Base-by-base conservation (phyloP, 73 alveolate genomes). In the Paramecium biaurelia region DNA sequence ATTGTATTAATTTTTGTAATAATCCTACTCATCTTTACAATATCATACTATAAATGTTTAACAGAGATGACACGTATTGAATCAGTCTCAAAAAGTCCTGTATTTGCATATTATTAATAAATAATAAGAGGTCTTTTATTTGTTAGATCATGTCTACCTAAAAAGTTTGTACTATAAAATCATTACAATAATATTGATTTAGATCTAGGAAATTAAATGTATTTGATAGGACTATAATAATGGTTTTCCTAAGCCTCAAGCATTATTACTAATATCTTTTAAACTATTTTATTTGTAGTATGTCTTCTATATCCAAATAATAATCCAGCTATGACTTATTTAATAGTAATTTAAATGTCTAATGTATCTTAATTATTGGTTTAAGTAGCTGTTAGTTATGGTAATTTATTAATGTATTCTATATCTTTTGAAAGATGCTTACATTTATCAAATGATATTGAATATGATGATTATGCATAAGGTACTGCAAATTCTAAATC, bases 71-170 rank as follows among this genome's bases (percentile, higher is more conserved):
- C 76, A 10, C 57, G 92, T 37, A 85, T 85, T 6, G 92, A 85
- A 76, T 70, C 92, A 30, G 76, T 72, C 2, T 85, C 92, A 14
- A 85, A 85, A 57, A 85, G 92, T 32, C 92, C 92, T 14, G 76
- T 85, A 23, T 57, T 85, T 34, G 12, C 56, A 28, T 85, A 37
- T 57, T 72, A 49, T 7, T 12, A 56, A 21, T 57, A 85, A 85
- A 24, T 47, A 5, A 7, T 85, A n/a, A 85, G 92, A 32, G 92
- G 92, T 56, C 57, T 85, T 37, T 53, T 57, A 12, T 85, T 23
- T 45, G 49, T 85, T 53, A 56, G 92, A 85, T 49, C 70, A 34
- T 53, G 85, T 85, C 24, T 85, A 7, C 67, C 57, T 32, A 49
- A 47, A 26, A 28, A 28, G n/a, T 10, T 24, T 0, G 57, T 85